Evolutionary conservation across 768 basidiomycete genomes (phyloP), one percentile per base, ranked within the genome.

Genomic region (Tricholoma matsutake): DNA sequence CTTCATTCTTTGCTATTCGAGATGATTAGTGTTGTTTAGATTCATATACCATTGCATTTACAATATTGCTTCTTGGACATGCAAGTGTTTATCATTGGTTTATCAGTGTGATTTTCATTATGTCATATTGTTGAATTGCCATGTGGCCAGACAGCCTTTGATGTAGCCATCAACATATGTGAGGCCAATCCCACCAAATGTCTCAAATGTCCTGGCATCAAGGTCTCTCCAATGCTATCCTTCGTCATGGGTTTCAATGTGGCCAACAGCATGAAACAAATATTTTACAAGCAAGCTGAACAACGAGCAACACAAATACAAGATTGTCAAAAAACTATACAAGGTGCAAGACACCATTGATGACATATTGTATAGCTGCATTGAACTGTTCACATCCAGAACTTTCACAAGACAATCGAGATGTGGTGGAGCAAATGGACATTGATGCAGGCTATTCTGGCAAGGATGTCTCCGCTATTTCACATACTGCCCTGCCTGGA

Each of bases 401-500:
- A n/a, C n/a, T n/a, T n/a, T n/a, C n/a, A n/a, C n/a, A n/a, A n/a
- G n/a, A 45, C 5, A 18, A 45, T 45, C 20, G 7, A 45, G 43
- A 22, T 45, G 43, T 18, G 9, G 43, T 45, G 43, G 43, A 45
- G 43, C 52, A 58, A n/a, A n/a, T n/a, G n/a, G n/a, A n/a, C n/a
- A n/a, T n/a, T n/a, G n/a, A n/a, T n/a, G n/a, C n/a, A n/a, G n/a
- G n/a, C n/a, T n/a, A n/a, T n/a, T n/a, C n/a, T n/a, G n/a, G n/a
- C n/a, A n/a, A n/a, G n/a, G n/a, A 63, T 45, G 54, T 63, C 37
- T 43, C n/a, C 18, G 55, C 59, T 28, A 28, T 45, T n/a, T n/a
- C n/a, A n/a, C n/a, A 63, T 39, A 60, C 52, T 16, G 32, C 57
- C 22, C 54, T n/a, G n/a, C n/a, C n/a, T n/a, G n/a, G n/a, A n/a